These are phyloP conservation scores for Breynia disticha DNA, from an alignment of 441 rosid species.

Conservation along the genomic window DNA sequence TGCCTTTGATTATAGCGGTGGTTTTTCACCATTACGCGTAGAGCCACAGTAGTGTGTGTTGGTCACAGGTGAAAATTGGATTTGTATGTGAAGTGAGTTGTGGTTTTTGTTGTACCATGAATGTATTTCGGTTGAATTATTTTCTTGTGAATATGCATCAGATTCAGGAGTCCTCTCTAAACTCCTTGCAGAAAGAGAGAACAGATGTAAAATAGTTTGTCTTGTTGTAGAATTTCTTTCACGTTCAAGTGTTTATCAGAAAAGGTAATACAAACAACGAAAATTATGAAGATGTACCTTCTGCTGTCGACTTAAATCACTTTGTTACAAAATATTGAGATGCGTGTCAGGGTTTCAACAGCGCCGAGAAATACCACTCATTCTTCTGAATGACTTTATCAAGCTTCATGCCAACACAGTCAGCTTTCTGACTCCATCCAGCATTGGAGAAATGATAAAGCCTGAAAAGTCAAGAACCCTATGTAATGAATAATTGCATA, in stretches of 20 bases:
- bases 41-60: conserved; percentile 25
- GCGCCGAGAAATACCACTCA: conserved; percentile 44
- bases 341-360: conserved; percentile 14
- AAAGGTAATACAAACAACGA: too few species aligned
- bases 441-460: conserved; percentile 42
- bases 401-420: conserved; percentile 30
- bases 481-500: too few species aligned
- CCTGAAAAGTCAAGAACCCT: conserved; percentile 49
- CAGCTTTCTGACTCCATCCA: conserved; percentile 36
- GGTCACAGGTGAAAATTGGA: neutral
- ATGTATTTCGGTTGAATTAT: too few species aligned
- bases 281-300: too few species aligned
- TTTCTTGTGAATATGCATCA: too few species aligned
- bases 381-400: conserved; percentile 26
- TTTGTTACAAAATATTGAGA: neutral
- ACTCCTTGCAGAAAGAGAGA: too few species aligned
- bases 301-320: neutral
- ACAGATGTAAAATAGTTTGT: too few species aligned
- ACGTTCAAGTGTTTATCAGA: too few species aligned
- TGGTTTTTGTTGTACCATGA: too few species aligned
- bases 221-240: too few species aligned
- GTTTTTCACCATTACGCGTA: conserved; percentile 21
- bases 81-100: neutral
- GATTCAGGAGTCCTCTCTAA: too few species aligned
- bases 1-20: conserved; percentile 31